Conservation (phyloP, 345 rosid genomes). For the Angophora floribunda region DNA sequence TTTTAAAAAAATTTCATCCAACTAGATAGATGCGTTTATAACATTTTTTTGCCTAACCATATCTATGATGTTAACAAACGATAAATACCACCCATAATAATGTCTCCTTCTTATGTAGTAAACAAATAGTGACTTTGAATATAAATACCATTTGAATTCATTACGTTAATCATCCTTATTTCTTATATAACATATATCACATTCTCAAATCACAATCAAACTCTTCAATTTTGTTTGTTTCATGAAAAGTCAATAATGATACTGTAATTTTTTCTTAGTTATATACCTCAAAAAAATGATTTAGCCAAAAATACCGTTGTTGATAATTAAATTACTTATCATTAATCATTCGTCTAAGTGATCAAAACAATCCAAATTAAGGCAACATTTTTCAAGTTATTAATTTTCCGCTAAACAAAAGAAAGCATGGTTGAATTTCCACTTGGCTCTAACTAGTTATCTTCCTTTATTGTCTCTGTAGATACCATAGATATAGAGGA, state of each 20-base stretch:
- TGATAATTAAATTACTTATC: too few relatives aligned
- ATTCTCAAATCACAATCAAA: neutral
- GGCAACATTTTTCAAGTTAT: too few relatives aligned
- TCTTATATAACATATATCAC: neutral
- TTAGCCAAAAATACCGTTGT: too few relatives aligned
- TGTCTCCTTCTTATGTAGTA: neutral
- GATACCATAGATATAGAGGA: too few relatives aligned
- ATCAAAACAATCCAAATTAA: neutral
- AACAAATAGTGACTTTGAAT: neutral
- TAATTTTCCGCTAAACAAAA: too few relatives aligned
- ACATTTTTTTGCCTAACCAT: neutral
- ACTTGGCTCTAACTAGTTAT: too few relatives aligned
- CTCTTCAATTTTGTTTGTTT: neutral
- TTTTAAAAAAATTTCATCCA: neutral
- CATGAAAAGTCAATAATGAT: neutral
- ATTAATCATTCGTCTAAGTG: neutral
- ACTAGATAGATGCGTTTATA: neutral
- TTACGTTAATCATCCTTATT: neutral
- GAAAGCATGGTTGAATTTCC: too few relatives aligned
- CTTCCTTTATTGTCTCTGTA: too few relatives aligned
- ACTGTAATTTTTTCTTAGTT: too few relatives aligned
- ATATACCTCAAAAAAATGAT: too few relatives aligned
- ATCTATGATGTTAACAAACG: neutral
- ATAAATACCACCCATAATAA: neutral
- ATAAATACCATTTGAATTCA: neutral